Evolutionary conservation across 2,329 filamentous ascomycete species (phyloP), one percentile per base, ranked within the genome.

Genomic region (Fusarium albidum): DNA sequence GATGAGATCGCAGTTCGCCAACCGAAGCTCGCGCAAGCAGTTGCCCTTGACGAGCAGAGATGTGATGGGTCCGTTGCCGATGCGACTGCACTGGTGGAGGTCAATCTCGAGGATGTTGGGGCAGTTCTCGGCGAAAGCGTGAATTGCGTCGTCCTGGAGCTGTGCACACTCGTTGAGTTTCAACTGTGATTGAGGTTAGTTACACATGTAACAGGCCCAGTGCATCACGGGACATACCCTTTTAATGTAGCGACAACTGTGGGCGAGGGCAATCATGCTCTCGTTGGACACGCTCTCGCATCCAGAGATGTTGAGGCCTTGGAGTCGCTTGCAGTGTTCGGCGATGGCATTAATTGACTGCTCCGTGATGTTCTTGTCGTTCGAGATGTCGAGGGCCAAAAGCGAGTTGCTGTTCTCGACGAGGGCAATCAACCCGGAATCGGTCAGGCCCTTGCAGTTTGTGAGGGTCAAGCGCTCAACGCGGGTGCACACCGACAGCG

Each of bases 61-160:
- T 0, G 91, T 94, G 41, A 99, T 84, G 1, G 95, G 91, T 18
- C 87, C 83, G 69, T 96, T 95, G 57, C 90, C 90, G 61, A 99
- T 86, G 38, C 87, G 82, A 48, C 80, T 82, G 77, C 95, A 96
- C 65, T 92, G 89, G 65, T 96, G 91, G 12, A 99, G 83, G 71
- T 99, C 95, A 57, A 99, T 96, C 73, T 99, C 95, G 57, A 99
- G 87, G 27, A 99, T 92, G 63, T 96, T 94, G 11, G 88, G 91
- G 71, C 94, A 97, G 73, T 96, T 85, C 38, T 87, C 81, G 6
- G 95, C 94, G 70, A 99, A 96, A 4, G 92, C 90, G 52, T 91
- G 79, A 59, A 98, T 88, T 7, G 92, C 88, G 41, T 82, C 81
- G 70, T 98, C 92, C 32, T 89, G 92, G 28, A 97, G 79, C 73